Conservation (phyloP, 2,329 filamentous ascomycete genomes). For the Trichoderma brevicompactum region DNA sequence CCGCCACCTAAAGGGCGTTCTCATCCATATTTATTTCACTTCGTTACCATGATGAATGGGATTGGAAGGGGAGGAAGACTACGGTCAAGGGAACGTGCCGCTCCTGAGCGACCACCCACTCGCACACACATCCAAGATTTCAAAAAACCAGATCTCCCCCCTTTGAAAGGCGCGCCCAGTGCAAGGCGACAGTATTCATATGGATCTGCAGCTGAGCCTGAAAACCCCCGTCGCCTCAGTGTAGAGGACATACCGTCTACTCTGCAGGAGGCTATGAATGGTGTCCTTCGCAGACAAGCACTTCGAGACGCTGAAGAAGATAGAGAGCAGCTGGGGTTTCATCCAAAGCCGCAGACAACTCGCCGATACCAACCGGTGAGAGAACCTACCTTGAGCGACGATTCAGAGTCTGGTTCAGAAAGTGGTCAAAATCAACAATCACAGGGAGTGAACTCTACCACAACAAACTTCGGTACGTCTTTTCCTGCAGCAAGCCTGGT, state of each 20-base stretch:
- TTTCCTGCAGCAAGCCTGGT: not conserved
- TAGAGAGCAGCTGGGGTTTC: not conserved
- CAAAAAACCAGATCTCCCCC: constrained; percentile 37
- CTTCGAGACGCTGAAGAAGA: constrained; percentile 22
- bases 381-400: not conserved
- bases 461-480: not conserved
- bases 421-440: not conserved
- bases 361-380: not conserved
- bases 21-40: not conserved
- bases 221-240: constrained; percentile 32
- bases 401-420: not conserved
- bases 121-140: constrained; percentile 28
- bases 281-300: constrained; percentile 16
- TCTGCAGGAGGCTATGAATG: constrained; percentile 18
- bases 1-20: not conserved
- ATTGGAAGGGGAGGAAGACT: constrained; percentile 16
- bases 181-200: constrained; percentile 46
- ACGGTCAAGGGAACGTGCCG: constrained; percentile 31
- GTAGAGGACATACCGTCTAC: constrained; percentile 1
- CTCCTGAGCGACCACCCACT: constrained; percentile 20
- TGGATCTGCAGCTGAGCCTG: constrained; percentile 44
- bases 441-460: not conserved
- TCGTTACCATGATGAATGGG: constrained; percentile 16
- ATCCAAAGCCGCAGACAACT: not conserved
- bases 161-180: constrained; percentile 42